These are phyloP conservation scores for Silene uniflora DNA, from an alignment of 148 eudicot genomes.

Conservation along the genomic window DNA sequence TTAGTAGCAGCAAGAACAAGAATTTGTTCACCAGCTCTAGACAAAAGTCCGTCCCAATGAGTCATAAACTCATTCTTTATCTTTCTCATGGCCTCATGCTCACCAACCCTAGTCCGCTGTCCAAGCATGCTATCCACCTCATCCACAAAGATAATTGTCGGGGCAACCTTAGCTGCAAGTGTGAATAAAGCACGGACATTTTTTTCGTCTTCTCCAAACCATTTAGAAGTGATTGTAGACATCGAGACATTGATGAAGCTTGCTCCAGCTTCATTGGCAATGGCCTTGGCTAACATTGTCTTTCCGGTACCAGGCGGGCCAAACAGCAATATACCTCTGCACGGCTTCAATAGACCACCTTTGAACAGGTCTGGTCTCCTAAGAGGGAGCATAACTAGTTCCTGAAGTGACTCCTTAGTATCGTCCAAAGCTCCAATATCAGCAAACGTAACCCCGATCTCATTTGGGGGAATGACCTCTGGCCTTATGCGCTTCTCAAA, in stretches of 20 bases:
- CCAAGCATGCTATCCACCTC: conserved; percentile 98
- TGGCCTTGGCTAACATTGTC: conserved; percentile 94
- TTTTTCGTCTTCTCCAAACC: conserved; percentile 98
- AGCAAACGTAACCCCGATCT: conserved; percentile 75
- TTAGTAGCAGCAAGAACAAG: conserved; percentile 97
- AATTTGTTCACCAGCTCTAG: conserved; percentile 75
- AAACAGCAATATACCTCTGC: conserved; percentile 77
- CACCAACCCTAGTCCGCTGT: conserved; percentile 84
- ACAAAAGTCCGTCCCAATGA: conserved; percentile 92
- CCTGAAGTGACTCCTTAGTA: conserved; percentile 82
- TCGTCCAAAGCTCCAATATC: conserved; percentile 87
- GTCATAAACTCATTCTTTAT: conserved; percentile 95
- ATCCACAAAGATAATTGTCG: conserved; percentile 80
- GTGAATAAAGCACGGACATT: conserved; percentile 87
- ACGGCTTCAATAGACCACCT: conserved; percentile 94
- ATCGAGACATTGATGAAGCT: conserved; percentile 91
- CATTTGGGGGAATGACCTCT: conserved; percentile 79
- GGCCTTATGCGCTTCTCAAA: conserved; percentile 91
- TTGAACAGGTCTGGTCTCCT: conserved; percentile 84
- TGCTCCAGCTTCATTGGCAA: conserved; percentile 97
- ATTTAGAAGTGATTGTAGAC: conserved; percentile 94
- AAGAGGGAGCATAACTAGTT: conserved; percentile 87
- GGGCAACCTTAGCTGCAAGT: conserved; percentile 89
- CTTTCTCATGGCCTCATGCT: conserved; percentile 95
- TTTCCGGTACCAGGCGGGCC: conserved; percentile 97